Percentiles rank a stretch among this genome's conserved stretches.
Conservation (phyloP, 1,284 basidiomycete genomes). For the Irpex lacteus region DNA sequence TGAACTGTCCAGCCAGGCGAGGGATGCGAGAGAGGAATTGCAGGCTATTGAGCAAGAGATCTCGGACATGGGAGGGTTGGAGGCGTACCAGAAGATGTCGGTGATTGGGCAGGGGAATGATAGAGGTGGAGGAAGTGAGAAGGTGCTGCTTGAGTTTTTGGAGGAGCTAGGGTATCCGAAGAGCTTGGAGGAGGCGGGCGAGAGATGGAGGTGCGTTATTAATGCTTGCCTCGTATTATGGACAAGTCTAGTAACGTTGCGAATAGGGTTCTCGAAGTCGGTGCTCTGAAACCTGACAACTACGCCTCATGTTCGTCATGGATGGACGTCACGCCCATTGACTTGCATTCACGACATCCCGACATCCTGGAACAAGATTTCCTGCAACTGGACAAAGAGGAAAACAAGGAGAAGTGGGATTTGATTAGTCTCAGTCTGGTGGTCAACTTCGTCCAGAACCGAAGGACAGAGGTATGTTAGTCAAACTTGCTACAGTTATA, state of each 20-base stretch:
- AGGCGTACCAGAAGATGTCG: constrained; percentile 80
- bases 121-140: constrained; percentile 83
- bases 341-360: constrained; percentile 79
- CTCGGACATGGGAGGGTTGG: constrained; percentile 67
- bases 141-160: constrained; percentile 74
- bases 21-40: constrained; percentile 33
- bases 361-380: constrained; percentile 82
- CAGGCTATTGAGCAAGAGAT: constrained; percentile 58
- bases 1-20: constrained; percentile 1
- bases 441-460: constrained; percentile 83
- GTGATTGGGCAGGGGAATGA: constrained; percentile 74
- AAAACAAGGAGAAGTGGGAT: constrained; percentile 63
- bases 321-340: constrained; percentile 75
- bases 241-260: background rate
- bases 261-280: constrained; percentile 78
- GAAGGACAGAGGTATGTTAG: constrained; percentile 62
- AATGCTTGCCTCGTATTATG: background rate
- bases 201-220: constrained; percentile 21
- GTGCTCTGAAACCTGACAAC: constrained; percentile 82
- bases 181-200: constrained; percentile 18
- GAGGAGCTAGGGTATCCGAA: constrained; percentile 46
- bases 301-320: constrained; percentile 63
- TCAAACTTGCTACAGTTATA: background rate
- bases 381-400: constrained; percentile 50
- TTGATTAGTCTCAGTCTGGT: constrained; percentile 82